Percentiles rank a stretch among this genome's conserved stretches.
phyloP scores from a whole-genome alignment of 352 stramenopile species.

The Phytophthora meadii region DNA sequence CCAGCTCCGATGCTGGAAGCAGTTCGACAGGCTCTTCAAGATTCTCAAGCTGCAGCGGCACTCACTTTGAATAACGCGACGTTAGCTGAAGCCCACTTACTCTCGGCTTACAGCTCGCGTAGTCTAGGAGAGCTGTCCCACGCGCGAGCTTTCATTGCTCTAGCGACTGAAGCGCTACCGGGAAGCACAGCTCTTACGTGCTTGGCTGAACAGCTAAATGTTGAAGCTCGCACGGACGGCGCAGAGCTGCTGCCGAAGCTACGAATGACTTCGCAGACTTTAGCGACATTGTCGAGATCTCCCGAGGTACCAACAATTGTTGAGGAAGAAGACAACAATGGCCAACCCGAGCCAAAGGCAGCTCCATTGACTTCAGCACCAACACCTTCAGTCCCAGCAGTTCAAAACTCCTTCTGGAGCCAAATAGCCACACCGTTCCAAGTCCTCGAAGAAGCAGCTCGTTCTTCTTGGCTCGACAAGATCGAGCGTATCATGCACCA shows the following conservation, averaged over 20 bases:
- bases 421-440: conserved; percentile 31
- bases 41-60: conserved; percentile 39
- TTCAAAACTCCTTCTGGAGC: conserved; percentile 28
- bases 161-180: conserved; percentile 36
- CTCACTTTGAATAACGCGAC: conserved; percentile 33
- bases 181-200: conserved; percentile 32
- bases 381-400: not conserved
- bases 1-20: conserved; percentile 34
- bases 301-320: too few relatives aligned
- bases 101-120: conserved; percentile 50
- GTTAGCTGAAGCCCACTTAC: conserved; percentile 36
- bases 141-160: conserved; percentile 32
- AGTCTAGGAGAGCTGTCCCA: conserved; percentile 43
- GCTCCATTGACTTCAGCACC: not conserved
- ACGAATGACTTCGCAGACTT: conserved; percentile 13
- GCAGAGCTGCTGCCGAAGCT: conserved; percentile 24
- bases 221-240: conserved; percentile 30
- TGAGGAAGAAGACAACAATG: conserved; percentile 39
- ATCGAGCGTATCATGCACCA: conserved; percentile 63
- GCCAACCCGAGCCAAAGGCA: conserved; percentile 20
- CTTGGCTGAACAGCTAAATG: conserved; percentile 42
- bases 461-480: conserved; percentile 40
- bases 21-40: conserved; percentile 54
- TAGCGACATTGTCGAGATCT: conserved; percentile 10
- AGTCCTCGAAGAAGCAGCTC: conserved; percentile 32